Conservation (phyloP, 345 rosid species). For the Hypericum perforatum region DNA sequence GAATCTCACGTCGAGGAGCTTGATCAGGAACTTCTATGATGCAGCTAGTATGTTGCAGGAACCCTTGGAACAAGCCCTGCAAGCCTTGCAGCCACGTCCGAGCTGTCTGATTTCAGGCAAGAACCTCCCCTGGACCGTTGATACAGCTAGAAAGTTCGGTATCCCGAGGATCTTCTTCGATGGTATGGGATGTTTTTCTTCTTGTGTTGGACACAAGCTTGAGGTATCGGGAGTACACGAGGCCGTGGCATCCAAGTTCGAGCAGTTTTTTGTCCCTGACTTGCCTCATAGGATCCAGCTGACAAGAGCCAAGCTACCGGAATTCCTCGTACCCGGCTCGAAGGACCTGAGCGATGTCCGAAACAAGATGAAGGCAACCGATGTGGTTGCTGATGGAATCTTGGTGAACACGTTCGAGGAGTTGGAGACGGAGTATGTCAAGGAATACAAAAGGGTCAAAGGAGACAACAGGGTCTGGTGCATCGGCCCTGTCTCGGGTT, state of each 20-base stretch:
- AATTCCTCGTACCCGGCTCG: constrained; percentile 27
- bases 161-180: constrained; percentile 10
- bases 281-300: constrained; percentile 28
- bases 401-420: constrained; percentile 55
- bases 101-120: constrained; percentile 6
- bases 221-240: not conserved
- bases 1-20: constrained; percentile 3
- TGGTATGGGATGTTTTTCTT: constrained; percentile 1
- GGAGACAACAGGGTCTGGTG: constrained; percentile 57
- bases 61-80: constrained; percentile 1
- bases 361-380: constrained; percentile 56
- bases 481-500: constrained; percentile 70
- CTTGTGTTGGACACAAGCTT: not conserved
- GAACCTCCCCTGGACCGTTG: constrained; percentile 5
- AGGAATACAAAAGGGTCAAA: constrained; percentile 34
- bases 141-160: not conserved
- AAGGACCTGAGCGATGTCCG: constrained; percentile 47
- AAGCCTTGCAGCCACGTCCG: constrained; percentile 2
- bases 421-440: constrained; percentile 41
- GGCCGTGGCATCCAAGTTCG: not conserved
- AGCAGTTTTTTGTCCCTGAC: constrained; percentile 18
- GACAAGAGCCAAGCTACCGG: constrained; percentile 53
- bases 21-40: not conserved
- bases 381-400: constrained; percentile 47
- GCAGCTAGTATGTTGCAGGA: not conserved